phyloP scores from a whole-genome alignment of 768 basidiomycete species.

The Cystobasidium onofrii region DNA sequence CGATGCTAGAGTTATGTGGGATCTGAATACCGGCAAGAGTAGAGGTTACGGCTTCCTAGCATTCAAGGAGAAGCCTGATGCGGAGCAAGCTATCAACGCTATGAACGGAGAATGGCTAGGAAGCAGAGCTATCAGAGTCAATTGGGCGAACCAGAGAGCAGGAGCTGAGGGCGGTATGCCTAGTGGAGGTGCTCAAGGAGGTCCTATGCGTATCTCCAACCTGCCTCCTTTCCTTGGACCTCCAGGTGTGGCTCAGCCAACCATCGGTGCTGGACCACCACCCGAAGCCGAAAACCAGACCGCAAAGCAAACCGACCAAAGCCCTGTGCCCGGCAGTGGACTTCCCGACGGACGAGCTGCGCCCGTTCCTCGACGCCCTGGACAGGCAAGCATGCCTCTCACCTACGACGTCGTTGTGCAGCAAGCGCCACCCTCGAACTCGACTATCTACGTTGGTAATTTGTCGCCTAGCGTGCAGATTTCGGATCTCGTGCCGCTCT shows the following conservation, averaged over 20 bases:
- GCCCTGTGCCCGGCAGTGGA: slow-evolving; percentile 54
- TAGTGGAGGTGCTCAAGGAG: slow-evolving; percentile 32
- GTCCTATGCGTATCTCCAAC: slow-evolving; percentile 29
- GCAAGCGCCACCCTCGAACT: slow-evolving; percentile 88
- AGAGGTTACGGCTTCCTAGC: slow-evolving; percentile 97
- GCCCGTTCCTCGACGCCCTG: slow-evolving; percentile 9
- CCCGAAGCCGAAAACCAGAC: background rate
- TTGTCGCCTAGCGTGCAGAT: slow-evolving; percentile 95
- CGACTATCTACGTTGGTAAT: slow-evolving; percentile 90
- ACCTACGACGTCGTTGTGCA: slow-evolving; percentile 87
- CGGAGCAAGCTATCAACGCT: slow-evolving; percentile 96
- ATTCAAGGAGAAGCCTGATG: slow-evolving; percentile 97
- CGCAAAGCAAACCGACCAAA: background rate
- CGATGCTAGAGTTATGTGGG: slow-evolving; percentile 99
- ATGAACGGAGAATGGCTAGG: slow-evolving; percentile 99
- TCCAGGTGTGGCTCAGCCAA: slow-evolving; percentile 4
- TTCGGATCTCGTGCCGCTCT: slow-evolving; percentile 91
- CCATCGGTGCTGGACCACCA: background rate
- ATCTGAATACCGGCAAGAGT: slow-evolving; percentile 98
- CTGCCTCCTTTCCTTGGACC: slow-evolving; percentile 28
- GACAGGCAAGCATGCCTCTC: slow-evolving; percentile 63
- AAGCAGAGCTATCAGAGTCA: slow-evolving; percentile 94
- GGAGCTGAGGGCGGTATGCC: slow-evolving; percentile 35
- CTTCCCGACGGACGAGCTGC: slow-evolving; percentile 2
- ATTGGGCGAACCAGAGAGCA: slow-evolving; percentile 99